Evolutionary conservation across 2,329 filamentous ascomycete genomes (phyloP), one percentile per base, ranked within the genome.

Genomic region (Sordariomycetes sp.): DNA sequence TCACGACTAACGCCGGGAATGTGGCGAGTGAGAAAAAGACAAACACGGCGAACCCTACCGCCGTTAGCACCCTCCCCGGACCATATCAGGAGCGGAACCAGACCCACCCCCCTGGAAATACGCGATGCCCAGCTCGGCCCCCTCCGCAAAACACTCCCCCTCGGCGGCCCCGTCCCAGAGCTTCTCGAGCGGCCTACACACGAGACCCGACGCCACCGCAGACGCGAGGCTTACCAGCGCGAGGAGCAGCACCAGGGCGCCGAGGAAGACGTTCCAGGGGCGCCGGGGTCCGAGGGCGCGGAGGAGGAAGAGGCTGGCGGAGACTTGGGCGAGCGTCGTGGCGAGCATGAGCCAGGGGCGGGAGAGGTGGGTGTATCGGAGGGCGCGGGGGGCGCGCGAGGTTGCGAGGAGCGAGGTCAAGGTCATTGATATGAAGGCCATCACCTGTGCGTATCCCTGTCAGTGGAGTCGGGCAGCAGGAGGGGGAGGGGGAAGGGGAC

Each of bases 141-240:
- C 62, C 6, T 65, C 62, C 51, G 65, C 63, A 64, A 68, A 69
- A 59, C 70, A 73, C 25, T 57, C 45, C 0, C 69, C 71, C 0
- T 59, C 56, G 7, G 66, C 56, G 7, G 66, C 63, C 1, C 53
- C 50, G 1, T 68, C 62, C 71, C 71, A 73, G 2, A 72, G 61
- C 61, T 67, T 70, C 57, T 68, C 66, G 42, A 72, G 61, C 45
- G 71, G 71, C 3, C 65, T 65, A 58, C 71, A 73, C 58, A 70
- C 68, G 24, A 72, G 61, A 57, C 70, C 66, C 7, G 65, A 64
- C 22, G 68, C 65, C 42, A 72, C 57, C 13, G 64, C 62, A 57
- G 67, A 70, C 24, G 63, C 64, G 22, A 69, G 58, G 56, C 68
- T 70, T 28, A 69, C 63, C 6, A 65, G 53, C 17, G 67, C 65